Percentiles rank a stretch among this genome's conserved stretches.
Evolutionary conservation across 148 eudicot genomes (phyloP).

Genomic region (Drosera capensis): DNA sequence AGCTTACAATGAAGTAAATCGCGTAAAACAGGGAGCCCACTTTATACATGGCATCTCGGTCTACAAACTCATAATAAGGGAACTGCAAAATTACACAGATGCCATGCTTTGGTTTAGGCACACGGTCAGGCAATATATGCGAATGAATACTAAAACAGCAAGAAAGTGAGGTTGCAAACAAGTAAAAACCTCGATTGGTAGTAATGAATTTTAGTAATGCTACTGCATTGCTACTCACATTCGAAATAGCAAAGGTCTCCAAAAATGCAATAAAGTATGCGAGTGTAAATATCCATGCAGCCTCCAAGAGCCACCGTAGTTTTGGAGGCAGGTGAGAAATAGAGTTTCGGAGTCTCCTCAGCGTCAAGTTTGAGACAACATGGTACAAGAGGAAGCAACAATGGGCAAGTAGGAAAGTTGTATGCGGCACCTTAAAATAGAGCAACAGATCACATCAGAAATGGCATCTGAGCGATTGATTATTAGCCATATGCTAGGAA

Average conservation of each 20-base stretch:
- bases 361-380: slow-evolving; percentile 83
- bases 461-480: background rate
- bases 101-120: too few species aligned
- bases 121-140: too few species aligned
- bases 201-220: too few species aligned
- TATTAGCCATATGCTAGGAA: too few species aligned
- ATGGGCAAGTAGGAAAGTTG: slow-evolving; percentile 79
- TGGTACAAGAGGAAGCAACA: slow-evolving; percentile 92
- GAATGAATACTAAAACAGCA: background rate
- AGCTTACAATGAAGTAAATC: slow-evolving; percentile 87
- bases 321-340: slow-evolving; percentile 53
- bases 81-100: slow-evolving; percentile 81
- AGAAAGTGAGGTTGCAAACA: too few species aligned
- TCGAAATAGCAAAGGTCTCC: slow-evolving; percentile 85
- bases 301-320: slow-evolving; percentile 60
- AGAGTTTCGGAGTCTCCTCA: slow-evolving; percentile 68
- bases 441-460: background rate
- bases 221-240: slow-evolving; percentile 60
- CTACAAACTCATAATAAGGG: slow-evolving; percentile 91
- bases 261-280: slow-evolving; percentile 82
- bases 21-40: slow-evolving; percentile 96
- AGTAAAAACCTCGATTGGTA: too few species aligned
- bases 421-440: slow-evolving; percentile 79
- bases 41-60: slow-evolving; percentile 89
- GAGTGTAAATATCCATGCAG: slow-evolving; percentile 79